Percentiles rank a stretch among this genome's conserved stretches.
phyloP scores from a whole-genome alignment of 148 eudicot species.

The Dianthus caryophyllus region DNA sequence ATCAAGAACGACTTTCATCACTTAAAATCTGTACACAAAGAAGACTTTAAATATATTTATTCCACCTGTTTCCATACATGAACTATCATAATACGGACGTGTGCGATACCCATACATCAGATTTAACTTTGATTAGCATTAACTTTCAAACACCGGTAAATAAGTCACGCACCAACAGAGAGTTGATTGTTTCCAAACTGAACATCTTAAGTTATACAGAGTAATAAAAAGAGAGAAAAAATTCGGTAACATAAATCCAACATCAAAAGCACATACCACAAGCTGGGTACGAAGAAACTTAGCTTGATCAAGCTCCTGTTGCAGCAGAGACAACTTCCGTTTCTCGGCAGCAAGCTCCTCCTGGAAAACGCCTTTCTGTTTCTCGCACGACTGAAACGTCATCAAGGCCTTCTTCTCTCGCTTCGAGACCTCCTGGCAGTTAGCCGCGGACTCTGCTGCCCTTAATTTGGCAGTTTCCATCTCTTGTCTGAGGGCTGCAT shows the following conservation, averaged over 20 bases:
- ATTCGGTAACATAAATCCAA: background rate
- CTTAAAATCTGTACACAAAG: background rate
- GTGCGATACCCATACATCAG: background rate
- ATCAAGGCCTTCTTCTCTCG: slow-evolving; percentile 68
- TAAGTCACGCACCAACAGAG: background rate
- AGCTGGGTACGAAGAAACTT: slow-evolving; percentile 44
- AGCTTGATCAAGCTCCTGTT: slow-evolving; percentile 55
- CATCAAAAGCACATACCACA: slow-evolving; percentile 53
- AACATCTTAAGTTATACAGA: too few relatives aligned
- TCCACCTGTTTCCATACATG: background rate
- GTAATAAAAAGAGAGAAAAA: background rate
- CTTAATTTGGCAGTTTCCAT: slow-evolving; percentile 78
- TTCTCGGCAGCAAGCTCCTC: slow-evolving; percentile 72
- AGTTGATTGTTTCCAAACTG: background rate
- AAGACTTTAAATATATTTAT: background rate
- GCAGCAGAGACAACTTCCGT: slow-evolving; percentile 46
- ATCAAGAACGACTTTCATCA: background rate
- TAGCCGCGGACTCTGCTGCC: slow-evolving; percentile 74
- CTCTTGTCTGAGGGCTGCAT: slow-evolving; percentile 47
- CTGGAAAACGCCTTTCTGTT: slow-evolving; percentile 57
- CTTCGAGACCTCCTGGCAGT: slow-evolving; percentile 62
- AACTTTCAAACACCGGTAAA: background rate
- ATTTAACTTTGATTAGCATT: background rate
- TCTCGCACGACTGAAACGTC: slow-evolving; percentile 79
- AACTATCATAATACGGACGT: background rate